Evolutionary conservation across 805 yeast species (phyloP), one percentile per base, ranked within the genome.

Genomic region (Lipomyces sp.): DNA sequence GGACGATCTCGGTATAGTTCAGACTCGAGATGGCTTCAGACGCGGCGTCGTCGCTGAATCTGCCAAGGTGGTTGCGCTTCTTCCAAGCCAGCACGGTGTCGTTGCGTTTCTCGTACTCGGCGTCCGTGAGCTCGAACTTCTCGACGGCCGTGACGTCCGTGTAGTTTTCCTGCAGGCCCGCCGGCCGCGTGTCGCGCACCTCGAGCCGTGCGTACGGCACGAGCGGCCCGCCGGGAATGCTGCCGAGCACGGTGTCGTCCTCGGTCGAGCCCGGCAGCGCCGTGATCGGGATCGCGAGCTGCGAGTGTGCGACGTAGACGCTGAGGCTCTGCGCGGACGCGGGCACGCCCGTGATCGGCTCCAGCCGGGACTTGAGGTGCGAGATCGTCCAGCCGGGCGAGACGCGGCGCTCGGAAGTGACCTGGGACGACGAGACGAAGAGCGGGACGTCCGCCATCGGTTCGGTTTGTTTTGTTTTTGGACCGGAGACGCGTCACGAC

Each of bases 1-100:
- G 31, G 10, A 43, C 45, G 13, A 22, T 11, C 8, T 46, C 39
- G 21, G 33, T 31, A 33, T 24, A 42, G 22, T n/a, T 13, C 34
- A 40, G 3, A n/a, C 50, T 53, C 22, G 54, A 57, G 0, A 74
- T 66, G 40, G 66, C 69, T 22, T 64, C 65, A 39, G 65, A 76
- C 3, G 69, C 63, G 55, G 84, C 80, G 11, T 47, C 51, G 1
- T 46, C 44, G 33, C 10, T 26, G 60, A 82, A 89, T 44, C 90
- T 71, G 0, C 97, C 96, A 23, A 87, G 68, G 50, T 78, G 68
- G 56, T 84, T 76, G 28, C 74, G 71, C 49, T 76, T 74, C 65
- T 90, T 91, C 95, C 96, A 90, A 48, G 75, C 76, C 49, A 82
- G 73, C 1, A 86, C 95, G 0, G 91, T 75, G 47, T 83, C 79